Evolutionary conservation across 1,284 basidiomycete species (phyloP).

Genomic region (Amylostereum chailletii): DNA sequence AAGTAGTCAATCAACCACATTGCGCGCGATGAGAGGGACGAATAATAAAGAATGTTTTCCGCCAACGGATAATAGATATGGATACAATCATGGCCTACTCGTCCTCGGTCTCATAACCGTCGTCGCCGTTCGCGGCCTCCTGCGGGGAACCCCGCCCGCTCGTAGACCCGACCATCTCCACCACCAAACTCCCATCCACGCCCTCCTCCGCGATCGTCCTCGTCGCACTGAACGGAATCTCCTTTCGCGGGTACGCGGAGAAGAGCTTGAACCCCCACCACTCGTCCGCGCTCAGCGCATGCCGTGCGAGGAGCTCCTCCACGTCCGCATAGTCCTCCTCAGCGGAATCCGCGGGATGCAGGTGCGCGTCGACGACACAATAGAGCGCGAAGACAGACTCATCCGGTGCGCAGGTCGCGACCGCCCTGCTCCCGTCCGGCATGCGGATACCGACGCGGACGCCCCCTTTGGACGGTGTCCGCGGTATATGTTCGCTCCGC

Average conservation of each 20-base stretch:
- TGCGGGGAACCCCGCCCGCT: slow-evolving; percentile 8
- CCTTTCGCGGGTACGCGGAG: slow-evolving; percentile 60
- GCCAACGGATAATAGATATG: no score
- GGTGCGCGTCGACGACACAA: slow-evolving; percentile 54
- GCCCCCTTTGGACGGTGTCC: slow-evolving; percentile 23
- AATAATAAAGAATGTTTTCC: no score
- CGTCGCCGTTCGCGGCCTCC: slow-evolving; percentile 27
- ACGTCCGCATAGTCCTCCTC: slow-evolving; percentile 33
- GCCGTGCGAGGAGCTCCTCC: slow-evolving; percentile 9
- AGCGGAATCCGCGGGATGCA: slow-evolving; percentile 28
- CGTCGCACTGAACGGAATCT: slow-evolving; percentile 45
- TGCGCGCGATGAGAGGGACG: no score
- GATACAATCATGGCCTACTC: slow-evolving; percentile 17
- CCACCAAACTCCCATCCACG: slow-evolving; percentile 56
- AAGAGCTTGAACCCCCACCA: slow-evolving; percentile 73
- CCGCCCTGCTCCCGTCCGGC: slow-evolving; percentile 52
- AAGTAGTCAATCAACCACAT: no score
- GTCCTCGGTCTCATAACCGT: slow-evolving; percentile 57
- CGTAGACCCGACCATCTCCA: slow-evolving; percentile 38
- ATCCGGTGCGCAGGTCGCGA: slow-evolving; percentile 45
- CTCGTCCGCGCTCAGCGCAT: slow-evolving; percentile 28
- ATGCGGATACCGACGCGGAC: slow-evolving; percentile 62
- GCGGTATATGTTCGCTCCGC: slow-evolving; percentile 27
- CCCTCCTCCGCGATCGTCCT: slow-evolving; percentile 37
- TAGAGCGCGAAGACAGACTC: slow-evolving; percentile 58